phyloP scores from a whole-genome alignment of 2,329 filamentous ascomycete genomes.

The Ascochyta rabiei region DNA sequence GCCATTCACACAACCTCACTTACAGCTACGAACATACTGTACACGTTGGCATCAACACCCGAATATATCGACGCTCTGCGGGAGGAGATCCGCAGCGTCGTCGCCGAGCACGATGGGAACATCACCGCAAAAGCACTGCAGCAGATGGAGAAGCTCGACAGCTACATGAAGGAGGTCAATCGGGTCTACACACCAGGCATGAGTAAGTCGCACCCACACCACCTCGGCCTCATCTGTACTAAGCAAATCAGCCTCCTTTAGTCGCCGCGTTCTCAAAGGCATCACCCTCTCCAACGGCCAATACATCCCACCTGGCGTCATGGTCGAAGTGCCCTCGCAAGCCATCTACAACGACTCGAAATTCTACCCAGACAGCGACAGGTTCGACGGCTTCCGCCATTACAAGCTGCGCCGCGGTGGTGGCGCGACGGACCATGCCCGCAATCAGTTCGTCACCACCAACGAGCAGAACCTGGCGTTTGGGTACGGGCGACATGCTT shows the following conservation, averaged over 20 bases:
- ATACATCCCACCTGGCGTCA: constrained; percentile 46
- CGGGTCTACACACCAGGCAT: constrained; percentile 33
- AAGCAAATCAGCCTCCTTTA: constrained; percentile 49
- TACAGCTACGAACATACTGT: constrained; percentile 37
- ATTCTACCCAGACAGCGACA: constrained; percentile 29
- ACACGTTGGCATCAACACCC: constrained; percentile 39
- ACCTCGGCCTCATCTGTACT: not conserved
- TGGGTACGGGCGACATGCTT: constrained; percentile 42
- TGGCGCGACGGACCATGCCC: constrained; percentile 29
- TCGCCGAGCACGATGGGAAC: constrained; percentile 40
- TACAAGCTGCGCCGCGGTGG: constrained; percentile 38
- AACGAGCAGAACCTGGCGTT: constrained; percentile 35
- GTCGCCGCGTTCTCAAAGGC: constrained; percentile 57
- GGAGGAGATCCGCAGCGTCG: constrained; percentile 50
- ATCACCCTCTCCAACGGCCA: constrained; percentile 63
- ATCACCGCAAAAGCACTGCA: constrained; percentile 40
- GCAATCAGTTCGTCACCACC: constrained; percentile 41
- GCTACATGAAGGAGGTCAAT: constrained; percentile 45
- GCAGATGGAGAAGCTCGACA: constrained; percentile 45
- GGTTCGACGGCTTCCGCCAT: constrained; percentile 43
- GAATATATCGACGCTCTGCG: constrained; percentile 52
- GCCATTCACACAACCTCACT: constrained; percentile 42
- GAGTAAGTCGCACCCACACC: constrained; percentile 21
- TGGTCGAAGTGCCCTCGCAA: constrained; percentile 39
- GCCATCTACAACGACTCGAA: constrained; percentile 35